phyloP scores from a whole-genome alignment of 805 yeast genomes.

The Jamesozyma piceae region DNA sequence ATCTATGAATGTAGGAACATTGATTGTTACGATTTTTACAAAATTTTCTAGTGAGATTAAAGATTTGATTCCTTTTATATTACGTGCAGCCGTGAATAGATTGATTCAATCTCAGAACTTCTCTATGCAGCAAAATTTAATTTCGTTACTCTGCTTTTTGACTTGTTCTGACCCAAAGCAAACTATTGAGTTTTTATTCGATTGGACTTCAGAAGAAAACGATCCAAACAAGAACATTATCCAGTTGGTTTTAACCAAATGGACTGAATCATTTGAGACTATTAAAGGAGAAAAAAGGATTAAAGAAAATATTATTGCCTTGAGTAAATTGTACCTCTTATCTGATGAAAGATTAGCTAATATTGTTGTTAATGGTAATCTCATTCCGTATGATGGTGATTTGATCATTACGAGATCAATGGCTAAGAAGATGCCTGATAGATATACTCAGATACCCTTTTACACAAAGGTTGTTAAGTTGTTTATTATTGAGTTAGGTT shows the following conservation, averaged over 20 bases:
- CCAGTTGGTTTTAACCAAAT: conserved; percentile 54
- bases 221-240: conserved; percentile 36
- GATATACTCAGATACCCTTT: conserved; percentile 58
- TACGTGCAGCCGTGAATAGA: conserved; percentile 64
- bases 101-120: conserved; percentile 58
- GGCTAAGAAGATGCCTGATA: conserved; percentile 55
- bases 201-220: conserved; percentile 25
- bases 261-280: conserved; percentile 77
- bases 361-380: conserved; percentile 67
- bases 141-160: conserved; percentile 66
- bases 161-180: conserved; percentile 52
- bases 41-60: conserved; percentile 37
- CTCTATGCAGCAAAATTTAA: conserved; percentile 65
- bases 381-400: conserved; percentile 48
- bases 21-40: conserved; percentile 51
- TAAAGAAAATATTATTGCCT: conserved; percentile 54
- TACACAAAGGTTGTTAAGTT: conserved; percentile 64
- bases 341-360: conserved; percentile 42
- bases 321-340: conserved; percentile 56
- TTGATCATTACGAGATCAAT: conserved; percentile 79
- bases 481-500: conserved; percentile 56
- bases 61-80: conserved; percentile 40
- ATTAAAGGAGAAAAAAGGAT: conserved; percentile 72
- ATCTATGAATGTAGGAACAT: conserved; percentile 62
- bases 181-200: conserved; percentile 52